A percentile compares a stretch with the other conserved stretches of the same genome.
phyloP scores from a whole-genome alignment of 2,329 filamentous ascomycete genomes.

The Curvularia eragrostidis region DNA sequence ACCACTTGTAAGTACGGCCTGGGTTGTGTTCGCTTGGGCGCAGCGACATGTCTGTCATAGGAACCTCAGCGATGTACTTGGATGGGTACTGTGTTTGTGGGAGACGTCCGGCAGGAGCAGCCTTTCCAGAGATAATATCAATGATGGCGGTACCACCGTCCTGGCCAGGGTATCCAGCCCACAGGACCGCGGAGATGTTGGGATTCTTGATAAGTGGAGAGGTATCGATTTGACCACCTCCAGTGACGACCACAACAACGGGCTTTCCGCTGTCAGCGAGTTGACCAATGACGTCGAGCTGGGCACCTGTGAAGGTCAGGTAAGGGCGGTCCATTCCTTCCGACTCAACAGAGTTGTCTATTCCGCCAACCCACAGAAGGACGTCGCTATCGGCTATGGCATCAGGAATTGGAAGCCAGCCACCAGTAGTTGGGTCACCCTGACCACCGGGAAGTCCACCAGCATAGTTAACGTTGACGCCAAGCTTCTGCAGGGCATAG shows the following conservation, averaged over 20 bases:
- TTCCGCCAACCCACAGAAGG: slow-evolving; percentile 64
- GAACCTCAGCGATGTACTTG: slow-evolving; percentile 58
- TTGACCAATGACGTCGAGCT: slow-evolving; percentile 60
- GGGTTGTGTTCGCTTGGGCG: slow-evolving; percentile 57
- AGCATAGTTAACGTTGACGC: slow-evolving; percentile 47
- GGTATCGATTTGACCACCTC: slow-evolving; percentile 62
- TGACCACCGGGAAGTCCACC: slow-evolving; percentile 32
- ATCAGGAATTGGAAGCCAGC: slow-evolving; percentile 27
- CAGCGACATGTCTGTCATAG: slow-evolving; percentile 65
- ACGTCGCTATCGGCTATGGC: slow-evolving; percentile 54
- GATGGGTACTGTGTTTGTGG: slow-evolving; percentile 65
- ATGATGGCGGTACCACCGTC: slow-evolving; percentile 64
- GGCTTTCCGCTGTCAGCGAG: slow-evolving; percentile 58
- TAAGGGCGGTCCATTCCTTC: slow-evolving; percentile 61
- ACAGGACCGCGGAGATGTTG: slow-evolving; percentile 61
- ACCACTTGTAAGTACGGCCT: slow-evolving; percentile 68
- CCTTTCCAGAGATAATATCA: slow-evolving; percentile 62
- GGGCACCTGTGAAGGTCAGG: slow-evolving; percentile 61
- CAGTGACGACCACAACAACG: slow-evolving; percentile 61
- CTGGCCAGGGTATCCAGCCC: slow-evolving; percentile 68
- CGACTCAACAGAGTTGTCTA: slow-evolving; percentile 60
- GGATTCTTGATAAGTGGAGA: slow-evolving; percentile 56
- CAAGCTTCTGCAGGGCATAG: slow-evolving; percentile 58
- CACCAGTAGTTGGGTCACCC: slow-evolving; percentile 37
- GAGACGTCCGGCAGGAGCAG: slow-evolving; percentile 61